phyloP scores from a whole-genome alignment of 768 basidiomycete genomes.

The Suillus fuscotomentosus region DNA sequence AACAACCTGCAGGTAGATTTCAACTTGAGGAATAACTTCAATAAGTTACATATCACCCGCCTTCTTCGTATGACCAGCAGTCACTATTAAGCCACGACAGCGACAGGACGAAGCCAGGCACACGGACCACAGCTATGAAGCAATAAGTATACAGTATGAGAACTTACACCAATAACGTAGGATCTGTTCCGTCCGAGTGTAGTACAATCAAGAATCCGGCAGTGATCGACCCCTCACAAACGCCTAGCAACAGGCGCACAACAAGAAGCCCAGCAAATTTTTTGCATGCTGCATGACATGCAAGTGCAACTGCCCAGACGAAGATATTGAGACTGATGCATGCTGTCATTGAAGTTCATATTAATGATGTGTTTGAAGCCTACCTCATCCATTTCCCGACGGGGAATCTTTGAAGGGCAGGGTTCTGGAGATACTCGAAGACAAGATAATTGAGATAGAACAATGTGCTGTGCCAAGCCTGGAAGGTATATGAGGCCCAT shows the following conservation, averaged over 20 bases:
- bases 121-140: conserved; percentile 42
- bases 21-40: background rate
- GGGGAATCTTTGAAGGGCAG: conserved; percentile 61
- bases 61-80: conserved; percentile 66
- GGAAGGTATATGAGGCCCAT: background rate
- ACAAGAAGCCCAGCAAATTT: conserved; percentile 61
- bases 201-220: conserved; percentile 74
- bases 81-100: conserved; percentile 64
- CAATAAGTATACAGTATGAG: background rate
- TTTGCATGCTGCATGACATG: conserved; percentile 61
- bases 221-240: conserved; percentile 63
- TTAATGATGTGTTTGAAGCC: conserved; percentile 2
- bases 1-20: conserved; percentile 28
- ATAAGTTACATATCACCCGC: conserved; percentile 22
- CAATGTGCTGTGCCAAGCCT: conserved; percentile 58
- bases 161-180: conserved; percentile 64
- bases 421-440: conserved; percentile 68
- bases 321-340: conserved; percentile 55
- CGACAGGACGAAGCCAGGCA: conserved; percentile 53
- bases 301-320: conserved; percentile 57
- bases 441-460: conserved; percentile 56
- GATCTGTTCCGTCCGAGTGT: conserved; percentile 62
- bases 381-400: conserved; percentile 80
- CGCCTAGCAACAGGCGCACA: conserved; percentile 65
- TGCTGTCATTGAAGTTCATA: background rate